Base-by-base conservation (phyloP, 805 yeast species). In the Dipodascus albidus region DNA sequence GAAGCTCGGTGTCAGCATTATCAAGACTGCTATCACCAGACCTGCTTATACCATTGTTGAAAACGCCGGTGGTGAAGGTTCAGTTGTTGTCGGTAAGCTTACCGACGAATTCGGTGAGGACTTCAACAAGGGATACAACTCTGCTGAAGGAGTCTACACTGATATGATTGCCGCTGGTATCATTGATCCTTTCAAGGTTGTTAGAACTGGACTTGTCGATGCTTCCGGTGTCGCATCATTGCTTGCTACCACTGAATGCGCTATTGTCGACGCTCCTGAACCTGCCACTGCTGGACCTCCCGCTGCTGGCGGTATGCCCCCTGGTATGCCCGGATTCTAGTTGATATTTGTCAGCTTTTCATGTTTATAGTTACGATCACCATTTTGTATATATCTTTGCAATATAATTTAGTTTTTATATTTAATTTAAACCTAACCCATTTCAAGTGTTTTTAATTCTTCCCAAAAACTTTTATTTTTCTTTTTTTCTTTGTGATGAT, bases 131-230 rank as follows among this genome's bases (percentile, higher is more conserved):
- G 99, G 99, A 71, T 90, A 82, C 76, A 91, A 93, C 74, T 83
- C 96, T 48, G 79, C 95, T 58, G 87, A 87, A 71, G 93, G 96
- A 62, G 88, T 87, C 74, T 87, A 80, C 77, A 88, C 93, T 59
- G 96, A 93, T 70, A 89, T 93, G 96, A 82, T 91, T 64, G 87
- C 87, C 60, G 83, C 93, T 56, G 99, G 99, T 78, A 91, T 93
- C 74, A 88, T 90, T 65, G 99, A 93, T 73, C 99, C 99, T 62
- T 88, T 91, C 81, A 91, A 89, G 80, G 98, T 91, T 62, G 96
- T 93, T 56, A 87, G 93, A 77, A 83, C 87, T 65, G 97, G 98
- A 58, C 77, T 93, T 66, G 87, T 87, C 54, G 98, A 93, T 66
- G 98, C 99, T 58, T 80, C 95, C 51, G 96, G 98, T 75, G 97